Conservation (phyloP, 2,329 filamentous ascomycete genomes). For the Sarocladium kiliense region DNA sequence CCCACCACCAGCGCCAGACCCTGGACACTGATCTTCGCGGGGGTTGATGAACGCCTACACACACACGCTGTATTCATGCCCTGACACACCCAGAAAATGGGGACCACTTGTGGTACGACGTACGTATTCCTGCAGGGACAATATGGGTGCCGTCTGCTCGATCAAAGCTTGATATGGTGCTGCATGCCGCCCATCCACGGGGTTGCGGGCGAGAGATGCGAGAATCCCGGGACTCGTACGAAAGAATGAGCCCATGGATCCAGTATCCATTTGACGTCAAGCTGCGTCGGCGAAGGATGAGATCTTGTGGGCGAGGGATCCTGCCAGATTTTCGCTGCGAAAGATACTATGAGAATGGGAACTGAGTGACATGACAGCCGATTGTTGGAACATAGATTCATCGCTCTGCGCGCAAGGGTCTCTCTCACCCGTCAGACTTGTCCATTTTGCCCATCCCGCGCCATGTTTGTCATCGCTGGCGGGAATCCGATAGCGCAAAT, state of each 20-base stretch:
- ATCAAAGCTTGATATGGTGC: neutral
- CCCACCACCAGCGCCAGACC: neutral
- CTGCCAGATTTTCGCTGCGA: neutral
- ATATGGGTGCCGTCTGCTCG: neutral
- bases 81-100: neutral
- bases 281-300: neutral
- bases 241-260: neutral
- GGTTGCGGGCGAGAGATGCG: neutral
- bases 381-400: too few species aligned
- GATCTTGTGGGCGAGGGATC: neutral
- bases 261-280: neutral
- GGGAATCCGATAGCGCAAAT: neutral
- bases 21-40: neutral
- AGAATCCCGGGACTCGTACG: neutral
- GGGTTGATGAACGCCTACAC: neutral
- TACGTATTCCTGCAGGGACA: neutral
- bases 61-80: neutral
- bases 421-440: too few species aligned
- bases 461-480: neutral
- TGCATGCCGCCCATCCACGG: too few species aligned
- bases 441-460: neutral
- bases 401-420: too few species aligned
- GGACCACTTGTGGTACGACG: neutral
- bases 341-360: neutral
- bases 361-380: neutral